Conservation (phyloP, 2,329 filamentous ascomycete species). For the Blumeria hordei region DNA sequence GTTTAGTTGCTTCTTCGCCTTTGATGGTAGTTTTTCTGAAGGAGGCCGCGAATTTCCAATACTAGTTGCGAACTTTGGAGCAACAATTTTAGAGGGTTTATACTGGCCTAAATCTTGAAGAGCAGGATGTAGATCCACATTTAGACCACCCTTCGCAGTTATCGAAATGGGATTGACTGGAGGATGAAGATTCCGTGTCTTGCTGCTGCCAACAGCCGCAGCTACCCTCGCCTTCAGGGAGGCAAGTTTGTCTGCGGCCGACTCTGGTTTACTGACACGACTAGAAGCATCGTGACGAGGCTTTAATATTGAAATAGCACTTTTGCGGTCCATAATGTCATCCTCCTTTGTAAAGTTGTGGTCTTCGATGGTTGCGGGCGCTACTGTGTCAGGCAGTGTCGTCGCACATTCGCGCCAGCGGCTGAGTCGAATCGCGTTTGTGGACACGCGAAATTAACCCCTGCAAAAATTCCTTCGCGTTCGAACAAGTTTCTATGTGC, state of each 20-base stretch:
- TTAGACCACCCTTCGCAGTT: slow-evolving; percentile 19
- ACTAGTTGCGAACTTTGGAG: slow-evolving; percentile 17
- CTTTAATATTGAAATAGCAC: slow-evolving; percentile 26
- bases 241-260: slow-evolving; percentile 42
- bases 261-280: slow-evolving; percentile 29
- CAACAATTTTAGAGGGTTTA: slow-evolving; percentile 18
- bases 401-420: no score
- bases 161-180: slow-evolving; percentile 15
- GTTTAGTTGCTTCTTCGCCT: slow-evolving; percentile 26
- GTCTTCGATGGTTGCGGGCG: not conserved
- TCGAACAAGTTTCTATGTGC: not conserved
- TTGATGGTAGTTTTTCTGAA: slow-evolving; percentile 19
- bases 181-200: slow-evolving; percentile 21
- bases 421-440: no score
- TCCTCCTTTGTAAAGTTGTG: not conserved
- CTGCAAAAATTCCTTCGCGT: not conserved
- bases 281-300: slow-evolving; percentile 30
- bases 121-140: slow-evolving; percentile 32
- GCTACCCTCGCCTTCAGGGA: slow-evolving; percentile 60
- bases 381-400: no score
- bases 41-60: slow-evolving; percentile 17
- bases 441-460: not conserved
- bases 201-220: slow-evolving; percentile 37
- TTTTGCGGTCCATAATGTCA: slow-evolving; percentile 25
- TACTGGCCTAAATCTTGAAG: slow-evolving; percentile 31